phyloP scores from a whole-genome alignment of 306 rosid species.

The Fragaria nilgerrensis region DNA sequence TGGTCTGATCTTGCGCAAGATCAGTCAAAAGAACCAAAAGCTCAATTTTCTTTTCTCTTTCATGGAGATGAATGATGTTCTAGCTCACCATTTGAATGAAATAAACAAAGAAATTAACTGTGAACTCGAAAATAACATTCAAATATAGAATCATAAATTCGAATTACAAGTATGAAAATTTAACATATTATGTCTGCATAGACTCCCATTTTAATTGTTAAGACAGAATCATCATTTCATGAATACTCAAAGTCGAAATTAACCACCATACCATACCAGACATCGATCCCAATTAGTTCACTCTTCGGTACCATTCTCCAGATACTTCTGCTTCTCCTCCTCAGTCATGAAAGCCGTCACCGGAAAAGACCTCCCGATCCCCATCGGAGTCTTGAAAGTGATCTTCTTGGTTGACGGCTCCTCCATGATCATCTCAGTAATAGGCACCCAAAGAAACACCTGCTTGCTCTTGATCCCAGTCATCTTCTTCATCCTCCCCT shows the following conservation, averaged over 20 bases:
- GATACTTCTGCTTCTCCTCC: slow-evolving; percentile 46
- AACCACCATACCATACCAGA: background rate
- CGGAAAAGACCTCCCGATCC: slow-evolving; percentile 70
- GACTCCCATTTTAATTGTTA: background rate
- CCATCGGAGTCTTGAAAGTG: slow-evolving; percentile 61
- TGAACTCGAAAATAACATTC: background rate
- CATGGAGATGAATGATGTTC: no score
- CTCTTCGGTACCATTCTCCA: slow-evolving; percentile 28
- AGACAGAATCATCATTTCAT: background rate
- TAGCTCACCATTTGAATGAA: no score
- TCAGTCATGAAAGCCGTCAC: slow-evolving; percentile 56
- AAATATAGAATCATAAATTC: background rate
- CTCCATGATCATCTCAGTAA: slow-evolving; percentile 65
- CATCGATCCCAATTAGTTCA: background rate
- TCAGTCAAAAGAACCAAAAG: no score
- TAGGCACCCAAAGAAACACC: slow-evolving; percentile 69
- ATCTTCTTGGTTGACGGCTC: slow-evolving; percentile 45
- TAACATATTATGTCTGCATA: background rate
- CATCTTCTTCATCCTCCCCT: slow-evolving; percentile 76
- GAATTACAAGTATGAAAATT: background rate
- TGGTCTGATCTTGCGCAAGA: no score
- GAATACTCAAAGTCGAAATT: background rate
- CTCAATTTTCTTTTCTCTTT: no score
- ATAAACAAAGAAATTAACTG: no score
- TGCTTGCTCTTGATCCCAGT: slow-evolving; percentile 76